Conservation (phyloP, 2,329 filamentous ascomycete species). For the Grosmannia penicillata region DNA sequence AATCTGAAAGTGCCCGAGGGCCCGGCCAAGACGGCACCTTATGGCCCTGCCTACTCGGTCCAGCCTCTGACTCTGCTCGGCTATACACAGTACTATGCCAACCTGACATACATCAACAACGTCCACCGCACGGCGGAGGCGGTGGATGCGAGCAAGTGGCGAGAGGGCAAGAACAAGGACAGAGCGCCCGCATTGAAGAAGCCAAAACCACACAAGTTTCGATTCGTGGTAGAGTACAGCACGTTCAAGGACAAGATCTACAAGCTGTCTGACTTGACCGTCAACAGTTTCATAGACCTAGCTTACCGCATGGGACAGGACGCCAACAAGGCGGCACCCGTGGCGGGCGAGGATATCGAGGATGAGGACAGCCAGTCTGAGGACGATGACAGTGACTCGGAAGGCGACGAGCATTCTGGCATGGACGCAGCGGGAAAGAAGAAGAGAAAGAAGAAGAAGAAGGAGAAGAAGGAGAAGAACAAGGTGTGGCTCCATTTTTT, state of each 20-base stretch:
- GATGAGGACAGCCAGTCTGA: constrained; percentile 14
- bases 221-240: constrained; percentile 73
- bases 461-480: constrained; percentile 41
- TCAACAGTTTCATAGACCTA: constrained; percentile 64
- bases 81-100: constrained; percentile 87
- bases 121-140: constrained; percentile 29
- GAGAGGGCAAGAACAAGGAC: constrained; percentile 46
- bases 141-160: constrained; percentile 30
- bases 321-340: constrained; percentile 7
- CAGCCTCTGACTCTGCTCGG: constrained; percentile 67
- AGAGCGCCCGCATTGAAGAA: constrained; percentile 38
- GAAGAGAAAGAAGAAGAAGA: constrained; percentile 31
- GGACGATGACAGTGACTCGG: constrained; percentile 15
- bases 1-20: constrained; percentile 52
- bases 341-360: constrained; percentile 7
- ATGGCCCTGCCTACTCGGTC: constrained; percentile 79
- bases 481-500: constrained; percentile 69
- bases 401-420: constrained; percentile 24
- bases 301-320: constrained; percentile 60
- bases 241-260: constrained; percentile 67
- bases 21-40: constrained; percentile 56
- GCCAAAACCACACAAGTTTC: constrained; percentile 48
- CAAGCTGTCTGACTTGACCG: constrained; percentile 67
- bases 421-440: constrained; percentile 11
- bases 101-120: constrained; percentile 81